Percentiles rank a stretch among this genome's conserved stretches.
These are phyloP conservation scores for Barnettozyma californica DNA, from an alignment of 805 yeast genomes.

Conservation along the genomic window DNA sequence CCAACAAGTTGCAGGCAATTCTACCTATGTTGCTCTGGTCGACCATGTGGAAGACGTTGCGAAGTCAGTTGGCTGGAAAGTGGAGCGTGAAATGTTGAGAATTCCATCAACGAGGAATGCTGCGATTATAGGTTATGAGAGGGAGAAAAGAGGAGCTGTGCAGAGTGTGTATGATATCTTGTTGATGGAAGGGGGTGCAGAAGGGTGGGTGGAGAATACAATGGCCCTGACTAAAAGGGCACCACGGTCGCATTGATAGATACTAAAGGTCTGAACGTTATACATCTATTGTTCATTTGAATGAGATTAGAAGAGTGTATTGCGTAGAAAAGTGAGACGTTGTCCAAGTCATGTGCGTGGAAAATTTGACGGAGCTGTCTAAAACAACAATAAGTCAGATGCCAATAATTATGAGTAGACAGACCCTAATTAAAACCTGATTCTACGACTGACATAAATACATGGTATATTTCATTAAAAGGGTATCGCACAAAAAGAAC, in stretches of 20 bases:
- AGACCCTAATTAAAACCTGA: too few relatives aligned
- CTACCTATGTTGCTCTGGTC: slow-evolving; percentile 81
- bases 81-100: slow-evolving; percentile 79
- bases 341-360: too few relatives aligned
- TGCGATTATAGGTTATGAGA: slow-evolving; percentile 70
- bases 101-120: slow-evolving; percentile 94
- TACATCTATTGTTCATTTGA: neutral
- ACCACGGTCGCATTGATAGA: slow-evolving; percentile 62
- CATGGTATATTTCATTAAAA: too few relatives aligned
- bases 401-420: too few relatives aligned
- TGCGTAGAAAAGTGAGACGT: too few relatives aligned
- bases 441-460: too few relatives aligned
- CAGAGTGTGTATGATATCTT: slow-evolving; percentile 53
- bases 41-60: slow-evolving; percentile 78
- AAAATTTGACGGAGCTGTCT: too few relatives aligned
- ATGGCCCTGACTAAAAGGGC: slow-evolving; percentile 63
- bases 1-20: slow-evolving; percentile 29
- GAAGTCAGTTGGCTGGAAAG: slow-evolving; percentile 70
- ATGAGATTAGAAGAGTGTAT: neutral
- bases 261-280: neutral
- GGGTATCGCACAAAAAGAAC: too few relatives aligned
- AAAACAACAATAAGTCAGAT: too few relatives aligned
- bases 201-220: slow-evolving; percentile 82
- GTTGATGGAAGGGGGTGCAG: slow-evolving; percentile 81
- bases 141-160: slow-evolving; percentile 25